Base-by-base conservation (phyloP, 371 early-diverging fungal genomes). In the Mucor piriformis region DNA sequence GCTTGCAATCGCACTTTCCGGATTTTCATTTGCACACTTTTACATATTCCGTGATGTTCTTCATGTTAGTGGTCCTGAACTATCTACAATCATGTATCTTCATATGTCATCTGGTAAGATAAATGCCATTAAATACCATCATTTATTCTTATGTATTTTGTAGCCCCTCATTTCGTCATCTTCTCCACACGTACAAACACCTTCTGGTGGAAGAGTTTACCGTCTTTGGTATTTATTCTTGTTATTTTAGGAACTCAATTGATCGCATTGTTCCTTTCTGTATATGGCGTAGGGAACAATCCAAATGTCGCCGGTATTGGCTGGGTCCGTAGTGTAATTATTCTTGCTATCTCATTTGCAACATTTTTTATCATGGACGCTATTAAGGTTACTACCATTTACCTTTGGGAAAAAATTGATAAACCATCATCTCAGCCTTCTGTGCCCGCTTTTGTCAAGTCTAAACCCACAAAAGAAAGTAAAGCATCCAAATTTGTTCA, bases 91-190 rank as follows among this genome's bases (percentile, higher is more conserved):
- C 79, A 93, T 95, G 88, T 95, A 95, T 70, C 83, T 95, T 23
- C 91, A 95, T 53, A 91, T 95, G 46, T 94, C 95, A 13, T 94
- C 92, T 8, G 86, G 79, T 79, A 79, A 66, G 54, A 8, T 13
- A n/a, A 21, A 24, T 32, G 24, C 84, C 12, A 12, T 6, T 3
- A 4, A 13, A 29, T 51, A 10, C 34, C 3, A 18, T 29, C 24
- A 40, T 10, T 49, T 13, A 20, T 3, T 6, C 20, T 27, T 13
- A 33, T 16, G n/a, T 15, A 57, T 88, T 87, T 64, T 75, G 84
- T 58, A 79, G 90, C 90, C 50, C 97, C 97, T 52, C 96, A 96
- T 80, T 96, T 96, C 76, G 92, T 94, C 32, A 96, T 96, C 70
- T 96, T 96, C 71, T 94, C 95, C 11, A 96, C 97, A 7, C 88